A percentile compares a stretch with the other conserved stretches of the same genome.
Conservation (phyloP, 202 grass and related monocot species). For the Bolboschoenoplectus hybrid region DNA sequence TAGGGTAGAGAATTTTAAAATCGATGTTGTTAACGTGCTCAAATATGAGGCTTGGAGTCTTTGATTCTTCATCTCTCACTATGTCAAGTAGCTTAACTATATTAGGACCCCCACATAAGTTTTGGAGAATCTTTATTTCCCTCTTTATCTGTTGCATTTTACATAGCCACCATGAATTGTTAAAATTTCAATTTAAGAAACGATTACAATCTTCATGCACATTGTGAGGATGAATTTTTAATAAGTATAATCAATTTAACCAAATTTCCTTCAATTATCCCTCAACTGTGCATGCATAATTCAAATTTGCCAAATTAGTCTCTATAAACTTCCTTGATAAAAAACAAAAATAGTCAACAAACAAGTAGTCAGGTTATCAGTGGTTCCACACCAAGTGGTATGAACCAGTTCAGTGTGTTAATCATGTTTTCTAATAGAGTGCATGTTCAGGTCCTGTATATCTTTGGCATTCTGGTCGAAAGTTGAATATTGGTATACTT, state of each 20-base stretch:
- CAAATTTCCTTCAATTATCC: conserved; percentile 15
- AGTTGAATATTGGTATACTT: not conserved
- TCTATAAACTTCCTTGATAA: not conserved
- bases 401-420: not conserved
- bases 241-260: conserved; percentile 33
- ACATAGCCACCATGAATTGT: conserved; percentile 15
- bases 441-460: not conserved
- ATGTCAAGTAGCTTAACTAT: conserved; percentile 93
- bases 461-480: not conserved
- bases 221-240: conserved; percentile 8
- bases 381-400: not conserved
- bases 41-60: conserved; percentile 92
- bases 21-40: conserved; percentile 92
- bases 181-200: conserved; percentile 36
- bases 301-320: conserved; percentile 12
- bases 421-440: not conserved
- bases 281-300: not conserved
- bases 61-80: conserved; percentile 94
- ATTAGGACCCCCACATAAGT: conserved; percentile 92
- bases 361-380: not conserved
- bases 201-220: conserved; percentile 24
- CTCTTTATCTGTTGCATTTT: conserved; percentile 82
- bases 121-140: conserved; percentile 99
- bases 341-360: conserved; percentile 26
- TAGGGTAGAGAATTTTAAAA: conserved; percentile 96